Evolutionary conservation across 805 yeast genomes (phyloP), one percentile per base, ranked within the genome.

Genomic region (Wickerhamomyces strasburgensis): DNA sequence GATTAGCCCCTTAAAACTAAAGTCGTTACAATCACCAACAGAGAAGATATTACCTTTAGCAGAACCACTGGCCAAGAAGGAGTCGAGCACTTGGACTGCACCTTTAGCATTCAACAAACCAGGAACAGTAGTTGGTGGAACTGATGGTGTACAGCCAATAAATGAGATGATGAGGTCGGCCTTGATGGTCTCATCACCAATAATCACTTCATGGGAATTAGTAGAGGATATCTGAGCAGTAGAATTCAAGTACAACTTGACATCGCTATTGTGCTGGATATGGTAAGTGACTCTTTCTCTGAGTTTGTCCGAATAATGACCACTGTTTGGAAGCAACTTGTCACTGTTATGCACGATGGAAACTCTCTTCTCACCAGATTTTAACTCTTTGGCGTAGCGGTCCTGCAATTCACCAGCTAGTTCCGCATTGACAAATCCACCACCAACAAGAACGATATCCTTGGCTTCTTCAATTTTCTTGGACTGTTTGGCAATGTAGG

Each of bases 21-120:
- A 44, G 37, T 49, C 44, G 15, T 39, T 42, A 8, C 52, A 51
- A 39, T 60, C 64, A 6, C 65, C 64, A 37, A 58, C 44, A n/a
- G 63, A 61, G 41, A 60, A 61, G 11, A 60, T 46, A 27, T 51
- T 49, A 9, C 38, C 17, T 7, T 14, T 46, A 8, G 14, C 5
- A 1, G 32, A 11, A 2, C 34, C 28, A 7, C 19, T 27, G 15
- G 27, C 17, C 24, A 42, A 48, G 25, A 46, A 38, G 7, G 41
- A 18, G 3, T 39, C 40, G 5, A 38, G 13, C 11, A 46, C 38
- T 16, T 15, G 33, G 6, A 48, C 33, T 19, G 38, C 43, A 1
- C 48, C 48, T 2, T 14, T 8, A 3, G 25, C 14, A 21, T 43
- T 14, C 1, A 33, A 24, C 8, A 44, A 15, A 5, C 17, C 30